Conservation (phyloP, 768 basidiomycete species). For the Tulasnella sp. region DNA sequence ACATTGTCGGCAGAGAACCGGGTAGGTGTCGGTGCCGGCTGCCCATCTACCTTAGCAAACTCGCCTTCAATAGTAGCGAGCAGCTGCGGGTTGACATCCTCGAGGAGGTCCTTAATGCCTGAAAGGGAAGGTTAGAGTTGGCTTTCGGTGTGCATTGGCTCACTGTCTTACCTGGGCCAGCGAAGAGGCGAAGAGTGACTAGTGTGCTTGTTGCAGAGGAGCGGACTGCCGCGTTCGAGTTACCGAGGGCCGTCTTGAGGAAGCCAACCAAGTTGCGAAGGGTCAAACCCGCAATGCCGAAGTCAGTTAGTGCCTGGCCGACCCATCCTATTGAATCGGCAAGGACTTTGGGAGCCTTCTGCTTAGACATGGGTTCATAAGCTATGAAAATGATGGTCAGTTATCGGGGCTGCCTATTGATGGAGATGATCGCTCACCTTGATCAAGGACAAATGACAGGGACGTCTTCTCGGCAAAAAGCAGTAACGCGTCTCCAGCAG, state of each 20-base stretch:
- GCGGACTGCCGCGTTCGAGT: constrained; percentile 90
- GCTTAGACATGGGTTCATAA: constrained; percentile 89
- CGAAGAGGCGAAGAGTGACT: constrained; percentile 87
- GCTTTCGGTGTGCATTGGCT: constrained; percentile 28
- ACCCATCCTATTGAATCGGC: constrained; percentile 90
- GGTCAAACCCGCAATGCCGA: constrained; percentile 83
- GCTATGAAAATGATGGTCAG: constrained; percentile 46
- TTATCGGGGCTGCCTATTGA: background rate
- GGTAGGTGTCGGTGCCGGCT: constrained; percentile 69
- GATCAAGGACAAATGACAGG: constrained; percentile 86
- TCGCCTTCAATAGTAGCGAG: constrained; percentile 84
- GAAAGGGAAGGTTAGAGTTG: constrained; percentile 26
- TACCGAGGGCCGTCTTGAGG: constrained; percentile 78
- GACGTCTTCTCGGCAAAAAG: constrained; percentile 89
- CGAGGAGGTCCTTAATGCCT: constrained; percentile 90
- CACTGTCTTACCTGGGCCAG: constrained; percentile 67
- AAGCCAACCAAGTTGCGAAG: constrained; percentile 86
- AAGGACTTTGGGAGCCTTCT: constrained; percentile 95
- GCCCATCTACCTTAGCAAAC: constrained; percentile 88
- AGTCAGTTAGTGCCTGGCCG: constrained; percentile 78
- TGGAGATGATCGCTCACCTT: constrained; percentile 55
- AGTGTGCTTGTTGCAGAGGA: constrained; percentile 90
- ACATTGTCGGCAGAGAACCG: constrained; percentile 73
- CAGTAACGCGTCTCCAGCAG: constrained; percentile 82
- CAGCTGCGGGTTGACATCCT: constrained; percentile 92